Evolutionary conservation across 108 stramenopile species (phyloP).

Genomic region (Nannochloropsis salina): DNA sequence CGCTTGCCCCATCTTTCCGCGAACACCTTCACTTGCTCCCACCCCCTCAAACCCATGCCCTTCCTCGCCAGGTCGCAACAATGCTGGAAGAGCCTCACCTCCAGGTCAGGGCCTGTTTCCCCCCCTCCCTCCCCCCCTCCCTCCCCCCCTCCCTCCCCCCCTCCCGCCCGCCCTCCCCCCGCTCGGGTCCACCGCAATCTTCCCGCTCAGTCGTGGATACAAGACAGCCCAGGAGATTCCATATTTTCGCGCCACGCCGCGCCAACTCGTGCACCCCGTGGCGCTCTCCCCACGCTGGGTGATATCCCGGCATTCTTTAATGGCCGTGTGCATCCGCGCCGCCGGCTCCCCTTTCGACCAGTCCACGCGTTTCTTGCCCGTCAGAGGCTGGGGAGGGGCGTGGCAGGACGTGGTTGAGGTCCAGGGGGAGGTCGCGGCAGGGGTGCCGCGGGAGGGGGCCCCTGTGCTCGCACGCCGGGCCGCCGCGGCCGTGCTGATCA

Average conservation of each 20-base stretch:
- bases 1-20: not conserved
- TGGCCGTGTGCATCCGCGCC: not conserved
- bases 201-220: not conserved
- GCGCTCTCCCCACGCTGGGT: not conserved
- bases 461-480: not conserved
- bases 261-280: not conserved
- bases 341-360: slow-evolving; percentile 1
- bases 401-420: not conserved
- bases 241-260: not conserved
- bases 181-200: not conserved
- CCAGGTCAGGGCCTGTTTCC: not conserved
- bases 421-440: not conserved
- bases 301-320: not conserved
- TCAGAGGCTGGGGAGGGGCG: not conserved
- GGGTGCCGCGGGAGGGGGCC: not conserved
- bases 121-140: slow-evolving; percentile 16
- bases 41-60: not conserved
- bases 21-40: not conserved
- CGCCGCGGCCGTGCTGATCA: not conserved
- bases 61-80: not conserved
- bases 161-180: not conserved
- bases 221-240: not conserved
- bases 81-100: not conserved
- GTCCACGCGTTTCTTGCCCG: not conserved
- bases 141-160: not conserved